A percentile compares a stretch with the other conserved stretches of the same genome.
These are phyloP conservation scores for Corynascus novoguineensis DNA, from an alignment of 495 filamentous ascomycete genomes.

Conservation along the genomic window DNA sequence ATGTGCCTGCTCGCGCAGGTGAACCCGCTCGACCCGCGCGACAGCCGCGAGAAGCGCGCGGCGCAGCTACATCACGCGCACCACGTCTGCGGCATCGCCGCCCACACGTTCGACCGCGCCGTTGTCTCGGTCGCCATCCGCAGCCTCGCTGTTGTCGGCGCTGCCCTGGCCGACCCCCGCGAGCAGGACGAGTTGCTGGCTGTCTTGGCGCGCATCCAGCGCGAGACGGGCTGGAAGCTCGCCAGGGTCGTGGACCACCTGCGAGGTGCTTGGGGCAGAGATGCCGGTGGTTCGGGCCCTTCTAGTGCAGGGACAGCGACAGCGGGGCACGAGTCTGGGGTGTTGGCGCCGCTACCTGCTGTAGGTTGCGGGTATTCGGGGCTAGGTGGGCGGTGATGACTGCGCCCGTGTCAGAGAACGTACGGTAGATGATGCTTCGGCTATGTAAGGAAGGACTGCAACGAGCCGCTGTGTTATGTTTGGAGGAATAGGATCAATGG, in stretches of 20 bases:
- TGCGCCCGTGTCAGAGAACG: no score
- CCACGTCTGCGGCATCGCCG: slow-evolving; percentile 80
- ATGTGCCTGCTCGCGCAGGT: slow-evolving; percentile 75
- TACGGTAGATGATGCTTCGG: no score
- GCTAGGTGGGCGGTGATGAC: no score
- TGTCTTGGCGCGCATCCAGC: slow-evolving; percentile 68
- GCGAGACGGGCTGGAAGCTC: slow-evolving; percentile 72
- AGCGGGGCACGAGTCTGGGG: not conserved
- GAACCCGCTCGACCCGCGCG: slow-evolving; percentile 52
- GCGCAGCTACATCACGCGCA: slow-evolving; percentile 67
- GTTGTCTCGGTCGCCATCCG: slow-evolving; percentile 71
- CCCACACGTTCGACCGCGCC: slow-evolving; percentile 71
- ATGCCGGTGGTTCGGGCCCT: not conserved
- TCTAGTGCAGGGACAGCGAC: not conserved
- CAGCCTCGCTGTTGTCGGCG: slow-evolving; percentile 73
- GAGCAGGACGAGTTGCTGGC: slow-evolving; percentile 81
- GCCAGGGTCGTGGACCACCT: slow-evolving; percentile 63
- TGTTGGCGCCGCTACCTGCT: no score
- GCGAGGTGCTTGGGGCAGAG: slow-evolving; percentile 74
- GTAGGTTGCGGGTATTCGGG: no score
- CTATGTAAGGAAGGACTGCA: no score
- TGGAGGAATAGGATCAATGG: no score
- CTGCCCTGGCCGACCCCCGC: slow-evolving; percentile 57
- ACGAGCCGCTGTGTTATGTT: no score
- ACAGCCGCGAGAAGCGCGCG: slow-evolving; percentile 57